phyloP scores from a whole-genome alignment of 768 basidiomycete genomes.

The Hypholoma sublateritium region DNA sequence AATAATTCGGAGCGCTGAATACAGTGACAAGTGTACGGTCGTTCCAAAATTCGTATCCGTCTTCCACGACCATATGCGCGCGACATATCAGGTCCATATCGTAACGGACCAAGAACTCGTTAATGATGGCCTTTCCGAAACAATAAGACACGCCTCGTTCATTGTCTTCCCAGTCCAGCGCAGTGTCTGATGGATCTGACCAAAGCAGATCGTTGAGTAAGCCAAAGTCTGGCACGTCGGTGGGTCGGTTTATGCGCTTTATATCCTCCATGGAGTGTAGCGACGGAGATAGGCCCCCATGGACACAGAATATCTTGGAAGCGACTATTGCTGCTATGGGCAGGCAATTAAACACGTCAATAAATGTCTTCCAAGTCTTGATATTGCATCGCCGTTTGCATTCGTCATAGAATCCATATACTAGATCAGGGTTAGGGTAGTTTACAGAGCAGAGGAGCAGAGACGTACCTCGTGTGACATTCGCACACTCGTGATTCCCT shows the following conservation, averaged over 20 bases:
- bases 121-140: conserved; percentile 97
- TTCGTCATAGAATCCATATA: conserved; percentile 99
- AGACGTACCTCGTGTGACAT: conserved; percentile 91
- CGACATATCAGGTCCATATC: conserved; percentile 99
- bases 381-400: conserved; percentile 99
- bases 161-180: conserved; percentile 99
- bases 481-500: conserved; percentile 99
- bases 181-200: conserved; percentile 98
- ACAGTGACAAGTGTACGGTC: conserved; percentile 98
- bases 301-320: conserved; percentile 99
- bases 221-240: conserved; percentile 98
- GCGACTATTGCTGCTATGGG: conserved; percentile 99
- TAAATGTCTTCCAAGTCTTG: conserved; percentile 99
- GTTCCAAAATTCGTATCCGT: conserved; percentile 99
- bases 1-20: conserved; percentile 97
- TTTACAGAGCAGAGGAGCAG: conserved; percentile 5
- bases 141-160: conserved; percentile 99
- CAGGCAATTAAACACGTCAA: conserved; percentile 99
- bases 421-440: conserved; percentile 40
- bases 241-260: conserved; percentile 94
- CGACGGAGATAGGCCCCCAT: conserved; percentile 92
- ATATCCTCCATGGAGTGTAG: conserved; percentile 98
- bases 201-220: conserved; percentile 95
- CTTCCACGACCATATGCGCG: conserved; percentile 99
- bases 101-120: conserved; percentile 90